Conservation (phyloP, 768 basidiomycete genomes). For the Tubosaeta brunneosetosa region DNA sequence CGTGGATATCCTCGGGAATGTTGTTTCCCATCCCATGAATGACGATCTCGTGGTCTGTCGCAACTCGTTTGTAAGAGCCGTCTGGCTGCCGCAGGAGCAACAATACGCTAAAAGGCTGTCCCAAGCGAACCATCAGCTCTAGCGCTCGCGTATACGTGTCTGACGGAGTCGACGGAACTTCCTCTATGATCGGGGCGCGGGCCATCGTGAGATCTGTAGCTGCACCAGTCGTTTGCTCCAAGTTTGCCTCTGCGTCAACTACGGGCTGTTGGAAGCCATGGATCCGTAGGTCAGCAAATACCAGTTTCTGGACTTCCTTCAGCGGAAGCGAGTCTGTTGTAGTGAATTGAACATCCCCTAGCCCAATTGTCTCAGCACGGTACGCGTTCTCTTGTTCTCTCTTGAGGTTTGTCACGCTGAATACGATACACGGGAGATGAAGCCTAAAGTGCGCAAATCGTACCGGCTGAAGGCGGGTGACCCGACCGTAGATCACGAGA, state of each 20-base stretch:
- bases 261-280: not conserved
- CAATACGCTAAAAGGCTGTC: constrained; percentile 1
- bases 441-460: not conserved
- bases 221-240: not conserved
- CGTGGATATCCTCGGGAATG: not conserved
- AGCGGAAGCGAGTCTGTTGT: not conserved
- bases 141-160: not conserved
- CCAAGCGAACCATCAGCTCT: constrained; percentile 2
- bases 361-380: not conserved
- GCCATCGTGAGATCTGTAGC: not conserved
- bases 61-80: constrained; percentile 4
- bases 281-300: not conserved
- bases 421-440: constrained; percentile 1
- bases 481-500: not conserved
- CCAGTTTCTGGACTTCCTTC: not conserved
- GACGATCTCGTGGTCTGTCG: constrained; percentile 4
- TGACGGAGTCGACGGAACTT: not conserved
- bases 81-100: constrained; percentile 1
- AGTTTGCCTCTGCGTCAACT: not conserved
- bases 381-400: not conserved
- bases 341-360: not conserved
- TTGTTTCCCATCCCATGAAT: not conserved
- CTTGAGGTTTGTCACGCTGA: not conserved
- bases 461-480: not conserved
- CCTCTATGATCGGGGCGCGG: not conserved